phyloP scores from a whole-genome alignment of 495 filamentous ascomycete genomes.

The Cudoniella acicularis region DNA sequence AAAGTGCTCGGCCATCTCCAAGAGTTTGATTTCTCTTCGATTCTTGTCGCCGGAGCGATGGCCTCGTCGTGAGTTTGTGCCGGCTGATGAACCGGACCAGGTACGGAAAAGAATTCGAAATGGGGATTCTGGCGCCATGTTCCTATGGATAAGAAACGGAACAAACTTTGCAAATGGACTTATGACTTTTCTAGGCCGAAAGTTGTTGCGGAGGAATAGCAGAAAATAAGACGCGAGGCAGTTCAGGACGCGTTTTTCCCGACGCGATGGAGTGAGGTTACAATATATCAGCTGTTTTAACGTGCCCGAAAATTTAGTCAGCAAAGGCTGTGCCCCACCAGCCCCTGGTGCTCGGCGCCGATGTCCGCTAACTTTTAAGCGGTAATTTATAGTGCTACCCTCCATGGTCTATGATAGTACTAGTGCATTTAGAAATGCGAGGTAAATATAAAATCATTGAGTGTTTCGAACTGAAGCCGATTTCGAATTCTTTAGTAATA shows the following conservation, averaged over 20 bases:
- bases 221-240: neutral
- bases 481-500: too few species aligned
- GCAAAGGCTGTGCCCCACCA: too few species aligned
- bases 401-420: too few species aligned
- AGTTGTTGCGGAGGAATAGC: neutral
- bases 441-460: too few species aligned
- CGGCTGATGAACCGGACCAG: neutral
- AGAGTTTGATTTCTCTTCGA: neutral
- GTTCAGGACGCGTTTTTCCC: neutral
- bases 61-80: neutral
- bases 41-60: neutral
- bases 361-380: too few species aligned
- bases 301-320: too few species aligned
- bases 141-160: neutral
- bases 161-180: neutral
- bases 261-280: neutral
- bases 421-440: too few species aligned
- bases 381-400: too few species aligned
- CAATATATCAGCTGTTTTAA: too few species aligned
- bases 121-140: neutral
- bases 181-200: neutral
- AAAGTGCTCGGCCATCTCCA: neutral
- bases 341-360: too few species aligned
- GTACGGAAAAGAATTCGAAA: neutral
- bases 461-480: too few species aligned